A percentile compares a stretch with the other conserved stretches of the same genome.
Conservation (phyloP, 257 asterid species). For the Nicotiana attenuata region DNA sequence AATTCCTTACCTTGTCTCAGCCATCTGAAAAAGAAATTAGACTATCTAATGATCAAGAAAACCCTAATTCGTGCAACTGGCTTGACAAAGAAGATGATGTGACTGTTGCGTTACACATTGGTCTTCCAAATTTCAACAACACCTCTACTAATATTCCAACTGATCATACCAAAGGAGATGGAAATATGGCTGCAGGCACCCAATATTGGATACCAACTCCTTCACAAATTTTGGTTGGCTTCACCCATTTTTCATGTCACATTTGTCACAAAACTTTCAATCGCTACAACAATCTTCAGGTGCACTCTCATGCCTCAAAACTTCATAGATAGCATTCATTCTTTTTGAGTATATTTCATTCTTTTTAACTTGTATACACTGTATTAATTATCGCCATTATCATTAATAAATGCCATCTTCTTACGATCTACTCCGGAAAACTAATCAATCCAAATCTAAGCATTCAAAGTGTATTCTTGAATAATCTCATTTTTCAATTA, state of each 20-base stretch:
- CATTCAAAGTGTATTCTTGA: not conserved
- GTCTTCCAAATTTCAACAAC: slow-evolving; percentile 41
- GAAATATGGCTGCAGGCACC: not conserved
- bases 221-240: slow-evolving; percentile 57
- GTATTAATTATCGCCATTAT: no score
- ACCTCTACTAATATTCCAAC: not conserved
- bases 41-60: not conserved
- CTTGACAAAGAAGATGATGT: slow-evolving; percentile 26
- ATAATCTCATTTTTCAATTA: not conserved
- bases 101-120: slow-evolving; percentile 39
- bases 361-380: no score
- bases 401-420: no score
- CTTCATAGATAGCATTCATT: not conserved
- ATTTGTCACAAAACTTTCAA: slow-evolving; percentile 63
- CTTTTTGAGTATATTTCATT: not conserved
- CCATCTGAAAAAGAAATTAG: slow-evolving; percentile 6
- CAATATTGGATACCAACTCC: slow-evolving; percentile 72
- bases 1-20: not conserved
- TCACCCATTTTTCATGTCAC: slow-evolving; percentile 71
- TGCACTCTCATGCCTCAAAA: not conserved
- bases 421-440: no score
- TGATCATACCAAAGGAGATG: slow-evolving; percentile 3
- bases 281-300: slow-evolving; percentile 86
- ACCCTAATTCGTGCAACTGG: not conserved
- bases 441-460: no score